phyloP scores from a whole-genome alignment of 108 stramenopile genomes.

The Tribonema minus region DNA sequence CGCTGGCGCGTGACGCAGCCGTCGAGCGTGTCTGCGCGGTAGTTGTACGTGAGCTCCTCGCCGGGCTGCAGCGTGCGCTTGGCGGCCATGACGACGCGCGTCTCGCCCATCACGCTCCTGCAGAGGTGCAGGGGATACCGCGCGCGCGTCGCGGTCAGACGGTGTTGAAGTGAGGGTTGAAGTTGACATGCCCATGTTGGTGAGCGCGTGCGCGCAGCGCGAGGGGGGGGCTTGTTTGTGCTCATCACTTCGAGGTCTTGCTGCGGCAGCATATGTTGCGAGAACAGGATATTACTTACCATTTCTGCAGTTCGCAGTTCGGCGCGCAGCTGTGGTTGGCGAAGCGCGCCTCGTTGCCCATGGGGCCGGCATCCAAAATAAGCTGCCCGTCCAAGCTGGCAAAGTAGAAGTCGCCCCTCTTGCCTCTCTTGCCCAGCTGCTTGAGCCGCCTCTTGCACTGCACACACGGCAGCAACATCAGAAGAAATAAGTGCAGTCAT shows the following conservation, averaged over 20 bases:
- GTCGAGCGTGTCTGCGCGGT: conserved; percentile 33
- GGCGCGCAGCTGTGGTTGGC: conserved; percentile 57
- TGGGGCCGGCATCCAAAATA: conserved; percentile 46
- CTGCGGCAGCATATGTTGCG: too few species aligned
- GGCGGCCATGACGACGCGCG: conserved; percentile 37
- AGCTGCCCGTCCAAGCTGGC: conserved; percentile 47
- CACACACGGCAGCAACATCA: background rate
- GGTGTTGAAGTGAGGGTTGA: too few species aligned
- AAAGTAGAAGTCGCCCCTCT: conserved; percentile 50
- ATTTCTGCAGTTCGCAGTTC: conserved; percentile 52
- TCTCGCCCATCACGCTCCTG: conserved; percentile 41
- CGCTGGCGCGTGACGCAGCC: conserved; percentile 24
- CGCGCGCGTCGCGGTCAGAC: too few species aligned
- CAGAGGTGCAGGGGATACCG: too few species aligned
- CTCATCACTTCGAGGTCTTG: too few species aligned
- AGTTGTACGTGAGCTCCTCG: conserved; percentile 46
- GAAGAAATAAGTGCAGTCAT: too few species aligned
- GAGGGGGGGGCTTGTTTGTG: too few species aligned
- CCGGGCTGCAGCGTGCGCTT: conserved; percentile 2
- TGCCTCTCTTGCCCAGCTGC: conserved; percentile 4
- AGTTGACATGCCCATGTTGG: too few species aligned
- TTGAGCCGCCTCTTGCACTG: background rate
- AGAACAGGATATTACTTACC: conserved; percentile 6
- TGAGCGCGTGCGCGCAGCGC: too few species aligned
- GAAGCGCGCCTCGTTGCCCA: conserved; percentile 53